Conservation (phyloP, 345 rosid genomes). For the Gossypium mustelinum region DNA sequence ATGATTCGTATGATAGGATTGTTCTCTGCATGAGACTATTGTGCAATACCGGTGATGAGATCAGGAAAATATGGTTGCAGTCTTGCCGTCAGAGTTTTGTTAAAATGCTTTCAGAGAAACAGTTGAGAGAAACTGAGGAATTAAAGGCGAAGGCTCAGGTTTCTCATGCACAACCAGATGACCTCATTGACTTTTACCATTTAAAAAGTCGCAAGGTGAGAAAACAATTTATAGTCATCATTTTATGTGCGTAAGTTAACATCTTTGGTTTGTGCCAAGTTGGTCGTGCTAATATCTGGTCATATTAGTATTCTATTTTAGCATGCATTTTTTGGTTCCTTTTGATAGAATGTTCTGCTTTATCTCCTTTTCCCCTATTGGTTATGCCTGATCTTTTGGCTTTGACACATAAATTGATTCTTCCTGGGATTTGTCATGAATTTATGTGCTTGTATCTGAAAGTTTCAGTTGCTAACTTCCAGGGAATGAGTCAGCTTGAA, state of each 20-base stretch:
- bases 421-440: neutral
- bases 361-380: neutral
- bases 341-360: neutral
- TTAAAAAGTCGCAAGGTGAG: constrained; percentile 93
- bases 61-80: constrained; percentile 82
- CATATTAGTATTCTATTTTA: neutral
- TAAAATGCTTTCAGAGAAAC: constrained; percentile 94
- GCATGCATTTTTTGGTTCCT: neutral
- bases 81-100: constrained; percentile 91
- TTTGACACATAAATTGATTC: neutral
- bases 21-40: constrained; percentile 72
- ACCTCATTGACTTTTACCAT: constrained; percentile 95
- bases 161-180: constrained; percentile 95
- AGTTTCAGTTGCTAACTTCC: constrained; percentile 11
- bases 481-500: constrained; percentile 99
- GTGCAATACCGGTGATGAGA: constrained; percentile 76
- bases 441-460: constrained; percentile 1
- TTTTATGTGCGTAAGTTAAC: neutral
- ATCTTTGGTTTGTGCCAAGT: neutral
- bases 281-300: neutral
- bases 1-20: constrained; percentile 86
- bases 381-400: neutral
- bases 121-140: constrained; percentile 76
- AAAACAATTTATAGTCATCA: neutral
- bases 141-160: constrained; percentile 88